Evolutionary conservation across 768 basidiomycete genomes (phyloP), one percentile per base, ranked within the genome.

Genomic region (Auriscalpium microsporum): DNA sequence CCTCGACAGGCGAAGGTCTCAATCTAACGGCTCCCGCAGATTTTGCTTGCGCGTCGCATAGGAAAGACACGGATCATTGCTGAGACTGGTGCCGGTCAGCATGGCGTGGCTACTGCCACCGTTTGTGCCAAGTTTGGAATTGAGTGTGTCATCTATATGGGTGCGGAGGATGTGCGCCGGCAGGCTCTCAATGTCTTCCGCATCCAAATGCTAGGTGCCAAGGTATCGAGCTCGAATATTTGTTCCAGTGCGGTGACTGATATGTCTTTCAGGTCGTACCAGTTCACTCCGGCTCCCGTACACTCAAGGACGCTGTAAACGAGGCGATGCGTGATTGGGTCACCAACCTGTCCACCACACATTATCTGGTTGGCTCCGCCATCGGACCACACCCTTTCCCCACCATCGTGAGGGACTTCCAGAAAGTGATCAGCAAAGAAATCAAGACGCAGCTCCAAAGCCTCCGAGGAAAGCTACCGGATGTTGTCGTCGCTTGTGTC

Each of bases 311-410:
- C 64, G 95, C 96, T 28, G 93, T 98, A 61, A 99, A 97, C 73
- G 95, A 97, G 60, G 95, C 96, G 6, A 82, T 98, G 80, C 85
- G 96, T 45, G 94, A 97, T 71, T 98, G 96, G 96, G 96, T 98
- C 10, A 94, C 94, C 34, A 94, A 97, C 68, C 79, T 99, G 35
- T 75, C 91, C 11, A 91, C 76, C 6, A 98, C 95, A 1, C 94
- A 98, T 72, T 99, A 97, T 72, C 83, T 97, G 61, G 91, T 99
- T 58, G 96, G 96, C 34, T 97, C 94, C 14, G 92, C 84, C 45
- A 97, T 99, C 61, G 96, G 96, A 14, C 96, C 96, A 3, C 94
- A 97, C 69, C 96, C 96, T 2, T 98, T 99, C 83, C 96, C 96
- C 2, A 98, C 96, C 19, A 91, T 99, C 56, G 96, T 99, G 45